Conservation (phyloP, 305 asterid species). For the Solanum hybrid region DNA sequence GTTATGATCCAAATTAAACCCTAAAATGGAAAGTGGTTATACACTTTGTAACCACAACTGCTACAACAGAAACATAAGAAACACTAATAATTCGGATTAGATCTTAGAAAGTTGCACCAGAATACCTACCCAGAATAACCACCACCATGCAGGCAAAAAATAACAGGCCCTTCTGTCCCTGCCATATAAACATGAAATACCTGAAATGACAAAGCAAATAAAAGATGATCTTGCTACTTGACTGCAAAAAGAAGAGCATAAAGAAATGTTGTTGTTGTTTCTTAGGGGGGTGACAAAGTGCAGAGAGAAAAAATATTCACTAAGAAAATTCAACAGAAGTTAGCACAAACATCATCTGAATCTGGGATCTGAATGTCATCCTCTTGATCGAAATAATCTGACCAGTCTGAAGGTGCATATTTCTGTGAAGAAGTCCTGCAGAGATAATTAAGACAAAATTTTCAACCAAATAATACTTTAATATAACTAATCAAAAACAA, state of each 20-base stretch:
- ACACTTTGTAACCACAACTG: neutral
- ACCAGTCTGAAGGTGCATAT: constrained; percentile 76
- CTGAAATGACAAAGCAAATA: constrained; percentile 37
- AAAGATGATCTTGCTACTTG: constrained; percentile 13
- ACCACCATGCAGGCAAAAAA: constrained; percentile 94
- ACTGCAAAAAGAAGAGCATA: constrained; percentile 4
- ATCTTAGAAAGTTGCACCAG: constrained; percentile 1
- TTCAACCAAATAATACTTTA: neutral
- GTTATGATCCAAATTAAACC: neutral
- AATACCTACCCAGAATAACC: constrained; percentile 82
- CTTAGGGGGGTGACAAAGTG: neutral
- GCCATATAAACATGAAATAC: constrained; percentile 80
- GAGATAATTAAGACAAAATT: neutral
- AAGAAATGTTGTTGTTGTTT: neutral
- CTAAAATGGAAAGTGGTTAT: neutral
- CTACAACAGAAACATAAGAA: neutral
- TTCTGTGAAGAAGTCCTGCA: constrained; percentile 66
- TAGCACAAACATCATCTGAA: constrained; percentile 59
- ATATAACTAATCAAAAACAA: neutral
- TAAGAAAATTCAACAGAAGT: constrained; percentile 8
- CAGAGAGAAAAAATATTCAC: neutral
- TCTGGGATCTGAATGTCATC: constrained; percentile 66
- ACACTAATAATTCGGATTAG: neutral
- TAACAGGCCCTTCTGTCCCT: constrained; percentile 82
- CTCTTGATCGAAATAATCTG: constrained; percentile 64